Conservation (phyloP, 768 basidiomycete species). For the Mycena latifolia region DNA sequence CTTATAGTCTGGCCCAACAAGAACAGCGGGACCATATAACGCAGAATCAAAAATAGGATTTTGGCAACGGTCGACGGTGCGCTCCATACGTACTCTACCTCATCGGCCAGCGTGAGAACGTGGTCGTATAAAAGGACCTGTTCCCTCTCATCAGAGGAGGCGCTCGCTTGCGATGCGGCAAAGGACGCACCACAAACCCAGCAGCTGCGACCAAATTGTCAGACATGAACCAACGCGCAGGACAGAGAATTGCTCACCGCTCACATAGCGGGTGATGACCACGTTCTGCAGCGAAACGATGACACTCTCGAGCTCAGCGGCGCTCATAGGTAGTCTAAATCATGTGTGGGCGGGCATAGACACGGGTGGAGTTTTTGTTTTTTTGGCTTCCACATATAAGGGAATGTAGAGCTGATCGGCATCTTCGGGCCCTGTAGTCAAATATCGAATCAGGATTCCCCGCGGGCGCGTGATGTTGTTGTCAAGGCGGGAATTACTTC, state of each 20-base stretch:
- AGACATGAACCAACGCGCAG: too few species aligned
- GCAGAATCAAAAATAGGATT: conserved; percentile 24
- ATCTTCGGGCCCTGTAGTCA: too few species aligned
- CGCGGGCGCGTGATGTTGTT: too few species aligned
- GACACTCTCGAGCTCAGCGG: background rate
- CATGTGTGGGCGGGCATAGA: too few species aligned
- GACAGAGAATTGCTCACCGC: conserved; percentile 1
- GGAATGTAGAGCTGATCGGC: too few species aligned
- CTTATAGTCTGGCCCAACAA: conserved; percentile 10
- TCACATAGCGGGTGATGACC: conserved; percentile 12
- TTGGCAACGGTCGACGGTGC: conserved; percentile 17
- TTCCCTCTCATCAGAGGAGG: background rate
- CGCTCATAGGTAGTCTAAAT: too few species aligned
- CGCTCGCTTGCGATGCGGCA: background rate
- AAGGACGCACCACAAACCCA: conserved; percentile 14
- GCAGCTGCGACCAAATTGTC: background rate
- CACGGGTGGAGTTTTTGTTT: too few species aligned
- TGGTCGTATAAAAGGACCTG: conserved; percentile 33
- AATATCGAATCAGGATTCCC: too few species aligned
- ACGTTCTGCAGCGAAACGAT: conserved; percentile 5
- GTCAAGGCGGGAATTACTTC: too few species aligned
- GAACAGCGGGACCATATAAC: conserved; percentile 30
- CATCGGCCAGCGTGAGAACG: conserved; percentile 24
- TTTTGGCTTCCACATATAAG: too few species aligned
- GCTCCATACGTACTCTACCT: conserved; percentile 31